Conservation (phyloP, 2,329 filamentous ascomycete genomes). For the Fusarium continuum region DNA sequence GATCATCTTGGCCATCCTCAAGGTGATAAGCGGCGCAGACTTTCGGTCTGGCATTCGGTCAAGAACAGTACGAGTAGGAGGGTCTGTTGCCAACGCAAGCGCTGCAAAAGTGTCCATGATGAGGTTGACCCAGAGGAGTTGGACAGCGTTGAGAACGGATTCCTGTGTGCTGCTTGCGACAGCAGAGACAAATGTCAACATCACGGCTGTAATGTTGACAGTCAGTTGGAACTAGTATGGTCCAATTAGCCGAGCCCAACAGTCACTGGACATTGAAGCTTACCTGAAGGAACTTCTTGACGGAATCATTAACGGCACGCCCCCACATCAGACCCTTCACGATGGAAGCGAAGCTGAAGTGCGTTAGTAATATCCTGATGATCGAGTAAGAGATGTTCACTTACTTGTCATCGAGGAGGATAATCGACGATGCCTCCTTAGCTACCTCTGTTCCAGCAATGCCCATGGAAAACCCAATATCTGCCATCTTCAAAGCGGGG, state of each 20-base stretch:
- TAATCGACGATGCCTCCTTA: slow-evolving; percentile 70
- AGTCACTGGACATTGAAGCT: slow-evolving; percentile 1
- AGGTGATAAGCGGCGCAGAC: slow-evolving; percentile 78
- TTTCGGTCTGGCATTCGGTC: slow-evolving; percentile 66
- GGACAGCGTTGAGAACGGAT: slow-evolving; percentile 67
- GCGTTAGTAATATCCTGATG: slow-evolving; percentile 7
- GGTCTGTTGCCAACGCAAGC: slow-evolving; percentile 71
- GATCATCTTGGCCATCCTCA: slow-evolving; percentile 71
- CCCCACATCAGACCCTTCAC: slow-evolving; percentile 72
- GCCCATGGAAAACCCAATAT: slow-evolving; percentile 72
- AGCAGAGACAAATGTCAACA: slow-evolving; percentile 67
- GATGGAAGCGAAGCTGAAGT: slow-evolving; percentile 58
- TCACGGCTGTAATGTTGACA: slow-evolving; percentile 69
- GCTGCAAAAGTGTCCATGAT: slow-evolving; percentile 73
- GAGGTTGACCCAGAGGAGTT: slow-evolving; percentile 70
- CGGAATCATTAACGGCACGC: slow-evolving; percentile 69
- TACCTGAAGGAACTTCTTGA: slow-evolving; percentile 70
- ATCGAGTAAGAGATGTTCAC: not conserved
- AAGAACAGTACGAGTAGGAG: slow-evolving; percentile 66
- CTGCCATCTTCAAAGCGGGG: slow-evolving; percentile 67
- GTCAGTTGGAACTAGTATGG: slow-evolving; percentile 66
- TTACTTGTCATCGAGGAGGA: slow-evolving; percentile 67
- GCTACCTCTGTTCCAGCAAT: slow-evolving; percentile 71
- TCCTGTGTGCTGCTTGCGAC: slow-evolving; percentile 60
- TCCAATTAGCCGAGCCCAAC: not conserved